phyloP scores from a whole-genome alignment of 2,329 filamentous ascomycete species.

The Didymellaceae sp. region DNA sequence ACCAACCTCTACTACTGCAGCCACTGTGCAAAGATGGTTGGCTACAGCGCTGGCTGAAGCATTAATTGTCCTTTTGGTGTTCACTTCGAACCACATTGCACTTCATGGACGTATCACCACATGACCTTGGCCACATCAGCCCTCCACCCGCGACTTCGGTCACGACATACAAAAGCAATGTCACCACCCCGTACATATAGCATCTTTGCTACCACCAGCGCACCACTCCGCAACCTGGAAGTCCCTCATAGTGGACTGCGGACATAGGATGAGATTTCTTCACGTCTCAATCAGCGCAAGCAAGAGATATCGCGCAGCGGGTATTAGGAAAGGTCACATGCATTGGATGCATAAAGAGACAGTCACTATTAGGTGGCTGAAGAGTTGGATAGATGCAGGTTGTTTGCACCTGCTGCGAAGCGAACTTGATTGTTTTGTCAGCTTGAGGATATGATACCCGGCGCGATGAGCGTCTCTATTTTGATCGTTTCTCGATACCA shows the following conservation, averaged over 20 bases:
- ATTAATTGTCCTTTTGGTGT: neutral
- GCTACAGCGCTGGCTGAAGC: conserved; percentile 46
- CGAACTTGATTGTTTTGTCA: conserved; percentile 2
- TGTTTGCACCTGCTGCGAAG: conserved; percentile 1
- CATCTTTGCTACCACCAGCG: conserved; percentile 12
- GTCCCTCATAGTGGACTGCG: neutral
- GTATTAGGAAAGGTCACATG: neutral
- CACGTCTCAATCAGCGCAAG: neutral
- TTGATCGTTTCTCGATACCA: neutral
- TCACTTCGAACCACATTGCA: neutral
- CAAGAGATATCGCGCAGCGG: neutral
- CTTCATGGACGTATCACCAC: neutral
- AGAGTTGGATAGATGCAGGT: conserved; percentile 8
- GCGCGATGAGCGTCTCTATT: conserved; percentile 5
- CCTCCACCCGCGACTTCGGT: neutral
- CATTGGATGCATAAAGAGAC: neutral
- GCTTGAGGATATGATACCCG: conserved; percentile 14
- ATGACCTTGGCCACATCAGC: neutral
- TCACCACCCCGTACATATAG: conserved; percentile 6
- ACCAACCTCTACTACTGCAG: conserved; percentile 51
- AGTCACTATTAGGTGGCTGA: neutral
- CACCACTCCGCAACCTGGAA: neutral
- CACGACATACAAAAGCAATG: neutral
- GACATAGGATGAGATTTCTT: neutral
- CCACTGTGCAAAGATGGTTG: conserved; percentile 50